Evolutionary conservation across 768 basidiomycete genomes (phyloP).

Genomic region (Cubamyces lactineus): DNA sequence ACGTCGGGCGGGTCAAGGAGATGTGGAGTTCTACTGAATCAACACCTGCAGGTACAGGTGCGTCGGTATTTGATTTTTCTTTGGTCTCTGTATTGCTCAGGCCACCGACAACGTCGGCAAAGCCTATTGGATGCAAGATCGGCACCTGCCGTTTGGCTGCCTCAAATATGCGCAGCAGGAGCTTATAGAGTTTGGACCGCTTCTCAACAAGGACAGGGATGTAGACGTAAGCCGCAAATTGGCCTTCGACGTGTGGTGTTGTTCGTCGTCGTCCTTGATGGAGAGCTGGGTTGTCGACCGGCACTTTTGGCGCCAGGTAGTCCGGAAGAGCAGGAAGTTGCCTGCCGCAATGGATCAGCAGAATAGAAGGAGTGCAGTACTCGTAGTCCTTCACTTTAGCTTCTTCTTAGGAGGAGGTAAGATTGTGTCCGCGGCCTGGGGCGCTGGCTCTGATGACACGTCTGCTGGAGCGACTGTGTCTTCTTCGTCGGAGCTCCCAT

Average conservation of each 20-base stretch:
- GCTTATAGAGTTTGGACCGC: conserved; percentile 46
- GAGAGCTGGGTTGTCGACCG: conserved; percentile 70
- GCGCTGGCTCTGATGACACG: neutral
- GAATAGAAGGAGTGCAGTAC: too few species aligned
- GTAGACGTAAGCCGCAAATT: conserved; percentile 81
- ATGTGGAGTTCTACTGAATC: conserved; percentile 65
- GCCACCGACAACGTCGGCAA: neutral
- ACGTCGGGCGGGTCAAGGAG: conserved; percentile 83
- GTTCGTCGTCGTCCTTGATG: conserved; percentile 86
- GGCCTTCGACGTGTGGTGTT: conserved; percentile 83
- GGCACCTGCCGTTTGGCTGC: conserved; percentile 51
- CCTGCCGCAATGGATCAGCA: conserved; percentile 11
- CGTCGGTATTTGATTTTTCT: neutral
- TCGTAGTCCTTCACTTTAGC: neutral
- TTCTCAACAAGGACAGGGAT: conserved; percentile 57
- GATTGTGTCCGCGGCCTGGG: neutral
- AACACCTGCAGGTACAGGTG: conserved; percentile 16
- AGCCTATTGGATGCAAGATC: conserved; percentile 49
- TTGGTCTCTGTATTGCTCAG: neutral
- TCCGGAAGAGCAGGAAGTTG: conserved; percentile 65
- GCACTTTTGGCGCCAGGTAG: conserved; percentile 49
- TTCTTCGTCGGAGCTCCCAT: conserved; percentile 31
- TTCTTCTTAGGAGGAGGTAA: conserved; percentile 16
- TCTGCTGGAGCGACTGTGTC: too few species aligned
- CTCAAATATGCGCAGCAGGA: conserved; percentile 49